Evolutionary conservation across 345 rosid species (phyloP).

Genomic region (Geranium rotundifolium): DNA sequence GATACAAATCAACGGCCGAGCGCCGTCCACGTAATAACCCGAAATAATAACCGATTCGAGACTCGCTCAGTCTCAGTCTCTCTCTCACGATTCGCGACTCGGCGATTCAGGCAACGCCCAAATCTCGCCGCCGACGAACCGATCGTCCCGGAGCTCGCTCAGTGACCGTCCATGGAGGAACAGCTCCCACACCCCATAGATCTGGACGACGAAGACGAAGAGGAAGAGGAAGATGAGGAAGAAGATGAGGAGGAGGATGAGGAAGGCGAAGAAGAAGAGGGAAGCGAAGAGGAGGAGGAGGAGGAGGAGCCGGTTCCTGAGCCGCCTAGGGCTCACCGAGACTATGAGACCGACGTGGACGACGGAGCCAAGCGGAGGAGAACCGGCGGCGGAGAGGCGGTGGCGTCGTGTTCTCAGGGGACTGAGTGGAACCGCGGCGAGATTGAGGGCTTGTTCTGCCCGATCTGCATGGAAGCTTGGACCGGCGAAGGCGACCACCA

Average conservation of each 20-base stretch:
- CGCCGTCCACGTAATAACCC: too few species aligned
- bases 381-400: slow-evolving; percentile 10
- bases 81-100: too few species aligned
- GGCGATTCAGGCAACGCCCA: too few species aligned
- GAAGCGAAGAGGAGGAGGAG: slow-evolving; percentile 6
- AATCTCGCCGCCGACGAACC: too few species aligned
- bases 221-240: slow-evolving; percentile 14
- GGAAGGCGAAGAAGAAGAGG: slow-evolving; percentile 10
- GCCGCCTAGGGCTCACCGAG: slow-evolving; percentile 20
- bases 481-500: slow-evolving; percentile 55
- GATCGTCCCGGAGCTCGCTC: too few species aligned
- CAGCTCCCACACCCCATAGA: too few species aligned
- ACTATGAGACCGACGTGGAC: slow-evolving; percentile 1
- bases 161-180: too few species aligned
- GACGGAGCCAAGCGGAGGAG: slow-evolving; percentile 27
- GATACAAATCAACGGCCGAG: too few species aligned
- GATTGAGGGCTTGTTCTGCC: slow-evolving; percentile 55
- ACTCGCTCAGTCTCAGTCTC: too few species aligned
- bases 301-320: slow-evolving; percentile 15
- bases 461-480: slow-evolving; percentile 83
- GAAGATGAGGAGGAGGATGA: slow-evolving; percentile 9
- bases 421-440: slow-evolving; percentile 38
- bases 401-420: slow-evolving; percentile 26
- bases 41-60: too few species aligned
- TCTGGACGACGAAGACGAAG: slow-evolving; percentile 12